phyloP scores from a whole-genome alignment of 2,329 filamentous ascomycete genomes.

The Aspergillus spinulosporus region DNA sequence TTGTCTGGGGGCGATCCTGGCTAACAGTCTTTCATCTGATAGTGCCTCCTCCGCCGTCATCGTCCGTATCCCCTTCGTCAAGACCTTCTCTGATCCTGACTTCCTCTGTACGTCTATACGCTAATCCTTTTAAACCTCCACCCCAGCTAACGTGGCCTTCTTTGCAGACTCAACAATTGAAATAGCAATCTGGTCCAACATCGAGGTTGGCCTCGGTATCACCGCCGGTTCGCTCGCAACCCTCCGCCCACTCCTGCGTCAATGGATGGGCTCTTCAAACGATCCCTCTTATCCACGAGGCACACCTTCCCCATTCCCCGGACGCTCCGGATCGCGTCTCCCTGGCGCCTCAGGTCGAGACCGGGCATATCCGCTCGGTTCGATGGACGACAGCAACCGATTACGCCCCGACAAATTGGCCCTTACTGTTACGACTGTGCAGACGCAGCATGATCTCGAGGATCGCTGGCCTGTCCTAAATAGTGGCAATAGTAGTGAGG shows the following conservation, averaged over 20 bases:
- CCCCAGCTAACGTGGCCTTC: neutral
- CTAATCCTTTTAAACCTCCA: neutral
- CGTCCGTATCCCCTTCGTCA: conserved; percentile 47
- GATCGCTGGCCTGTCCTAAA: neutral
- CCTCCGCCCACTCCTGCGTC: conserved; percentile 45
- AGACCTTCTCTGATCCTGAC: conserved; percentile 38
- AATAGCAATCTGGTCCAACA: conserved; percentile 39
- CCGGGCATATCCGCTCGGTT: neutral
- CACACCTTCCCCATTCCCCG: neutral
- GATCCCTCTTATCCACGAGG: neutral
- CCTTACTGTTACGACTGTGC: conserved; percentile 10
- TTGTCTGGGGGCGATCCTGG: neutral
- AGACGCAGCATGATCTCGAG: neutral
- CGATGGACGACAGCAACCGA: neutral
- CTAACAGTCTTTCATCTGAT: neutral
- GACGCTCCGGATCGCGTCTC: conserved; percentile 1
- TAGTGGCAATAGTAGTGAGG: conserved; percentile 6
- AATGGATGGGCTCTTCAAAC: conserved; percentile 8
- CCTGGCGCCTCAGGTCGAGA: neutral
- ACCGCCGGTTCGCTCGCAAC: conserved; percentile 48
- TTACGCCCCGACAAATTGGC: conserved; percentile 7
- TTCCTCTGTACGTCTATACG: conserved; percentile 26
- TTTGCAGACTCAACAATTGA: conserved; percentile 42
- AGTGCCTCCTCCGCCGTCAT: conserved; percentile 36
- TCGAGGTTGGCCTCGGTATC: conserved; percentile 37